Conservation (phyloP, 2,329 filamentous ascomycete genomes). For the Colletotrichum chlorophyti region DNA sequence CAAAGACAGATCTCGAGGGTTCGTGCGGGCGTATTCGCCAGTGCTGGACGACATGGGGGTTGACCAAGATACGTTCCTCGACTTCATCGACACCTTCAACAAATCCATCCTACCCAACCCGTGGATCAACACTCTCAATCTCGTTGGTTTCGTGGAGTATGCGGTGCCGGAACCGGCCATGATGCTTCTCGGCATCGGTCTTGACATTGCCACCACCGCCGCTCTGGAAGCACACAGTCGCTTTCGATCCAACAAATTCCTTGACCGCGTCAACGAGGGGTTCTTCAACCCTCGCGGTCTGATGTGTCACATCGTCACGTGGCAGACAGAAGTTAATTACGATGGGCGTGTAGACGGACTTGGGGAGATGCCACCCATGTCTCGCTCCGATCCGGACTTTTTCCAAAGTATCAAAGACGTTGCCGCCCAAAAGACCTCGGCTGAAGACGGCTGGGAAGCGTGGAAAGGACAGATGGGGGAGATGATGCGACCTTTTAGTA, state of each 20-base stretch:
- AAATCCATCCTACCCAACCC: slow-evolving; percentile 42
- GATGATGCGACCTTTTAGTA: slow-evolving; percentile 33
- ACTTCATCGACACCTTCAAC: slow-evolving; percentile 55
- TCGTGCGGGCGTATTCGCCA: slow-evolving; percentile 60
- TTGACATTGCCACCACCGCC: slow-evolving; percentile 48
- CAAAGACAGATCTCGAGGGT: slow-evolving; percentile 53
- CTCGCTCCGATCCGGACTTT: background rate
- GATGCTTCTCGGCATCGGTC: slow-evolving; percentile 49
- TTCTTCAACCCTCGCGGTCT: slow-evolving; percentile 65
- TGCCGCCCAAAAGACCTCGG: background rate
- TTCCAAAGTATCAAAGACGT: background rate
- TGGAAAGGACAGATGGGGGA: slow-evolving; percentile 4
- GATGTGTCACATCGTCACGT: slow-evolving; percentile 57
- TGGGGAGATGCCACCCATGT: slow-evolving; percentile 26
- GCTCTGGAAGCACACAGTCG: slow-evolving; percentile 48
- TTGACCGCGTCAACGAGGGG: slow-evolving; percentile 61
- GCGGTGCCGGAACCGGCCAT: slow-evolving; percentile 47
- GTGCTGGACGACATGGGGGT: slow-evolving; percentile 53
- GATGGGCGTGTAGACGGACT: slow-evolving; percentile 38
- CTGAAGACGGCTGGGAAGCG: background rate
- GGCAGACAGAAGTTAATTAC: slow-evolving; percentile 46
- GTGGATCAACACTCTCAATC: slow-evolving; percentile 48
- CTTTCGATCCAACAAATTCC: slow-evolving; percentile 56
- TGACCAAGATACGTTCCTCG: slow-evolving; percentile 53
- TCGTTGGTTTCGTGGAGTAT: slow-evolving; percentile 45